Conservation (phyloP, 306 rosid species). For the Ammopiptanthus mongolicus region DNA sequence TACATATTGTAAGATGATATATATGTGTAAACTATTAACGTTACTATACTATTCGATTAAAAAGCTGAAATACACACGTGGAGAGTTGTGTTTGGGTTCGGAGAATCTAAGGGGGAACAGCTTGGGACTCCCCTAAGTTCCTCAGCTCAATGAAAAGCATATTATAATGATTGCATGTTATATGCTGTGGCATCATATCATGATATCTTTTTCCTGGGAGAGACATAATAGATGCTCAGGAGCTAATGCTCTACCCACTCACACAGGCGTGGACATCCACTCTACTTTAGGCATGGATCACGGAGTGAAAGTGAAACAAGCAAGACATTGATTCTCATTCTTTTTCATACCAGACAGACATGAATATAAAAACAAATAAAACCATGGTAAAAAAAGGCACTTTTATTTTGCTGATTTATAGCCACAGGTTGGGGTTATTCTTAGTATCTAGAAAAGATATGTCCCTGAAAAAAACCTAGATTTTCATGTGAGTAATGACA, state of each 20-base stretch:
- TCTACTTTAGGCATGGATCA: conserved; percentile 40
- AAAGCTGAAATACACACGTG: background rate
- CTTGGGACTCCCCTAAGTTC: conserved; percentile 16
- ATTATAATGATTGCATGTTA: conserved; percentile 34
- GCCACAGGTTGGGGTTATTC: conserved; percentile 41
- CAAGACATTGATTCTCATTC: conserved; percentile 45
- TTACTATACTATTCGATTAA: background rate
- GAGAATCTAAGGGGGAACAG: conserved; percentile 21
- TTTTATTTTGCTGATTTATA: conserved; percentile 26
- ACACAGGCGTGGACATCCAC: conserved; percentile 31
- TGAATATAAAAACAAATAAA: background rate
- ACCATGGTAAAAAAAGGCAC: background rate
- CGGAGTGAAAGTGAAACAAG: conserved; percentile 18
- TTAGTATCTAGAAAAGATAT: conserved; percentile 30
- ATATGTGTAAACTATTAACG: background rate
- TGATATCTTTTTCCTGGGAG: conserved; percentile 13
- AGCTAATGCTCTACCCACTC: conserved; percentile 62
- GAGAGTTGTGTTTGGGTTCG: conserved; percentile 14
- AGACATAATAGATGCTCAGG: conserved; percentile 38
- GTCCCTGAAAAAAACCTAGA: conserved; percentile 12
- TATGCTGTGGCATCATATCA: conserved; percentile 1
- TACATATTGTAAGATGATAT: too few relatives aligned
- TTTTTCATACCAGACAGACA: conserved; percentile 22
- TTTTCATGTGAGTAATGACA: conserved; percentile 33
- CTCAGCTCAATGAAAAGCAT: conserved; percentile 16